Base-by-base conservation (phyloP, 345 rosid species). In the Erucastrum elatum region DNA sequence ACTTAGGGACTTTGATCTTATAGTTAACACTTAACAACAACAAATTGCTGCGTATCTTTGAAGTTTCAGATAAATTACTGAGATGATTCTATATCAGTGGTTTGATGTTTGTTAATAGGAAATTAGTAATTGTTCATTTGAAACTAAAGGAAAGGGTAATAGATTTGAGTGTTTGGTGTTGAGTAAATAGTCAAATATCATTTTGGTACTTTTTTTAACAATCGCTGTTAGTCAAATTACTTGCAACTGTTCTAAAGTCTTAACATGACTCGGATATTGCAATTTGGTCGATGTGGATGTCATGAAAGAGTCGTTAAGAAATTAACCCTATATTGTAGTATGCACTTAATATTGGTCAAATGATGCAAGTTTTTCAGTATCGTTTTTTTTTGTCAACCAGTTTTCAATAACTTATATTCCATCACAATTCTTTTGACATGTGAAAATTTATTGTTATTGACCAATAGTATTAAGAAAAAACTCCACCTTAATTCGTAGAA, bases 271-370 rank as follows among this genome's bases (percentile, higher is more conserved):
- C 17, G 1, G 53, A 68, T 68, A 46, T 60, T 25, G 53, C 68
- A 68, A 68, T 46, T 76, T 60, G 74, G 68, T 68, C 8, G 74
- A 68, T 60, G 4, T 31, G 8, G 62, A 60, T 46, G 62, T 68
- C 35, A 5, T 25, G 15, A 35, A 66, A 8, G 10, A 30, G 11
- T 59, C 66, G 7, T 11, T 17, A 4, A 51, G 58, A 67, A 41
- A 67, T 58, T 59, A 37, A 37, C 17, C 16, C 34, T 53, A 1
- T 9, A 39, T 35, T 53, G 65, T 65, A 13, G n/a, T 35, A 55
- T 37, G 39, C 58, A 39, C n/a, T 7, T 66, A 55, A 75, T 37
- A 8, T 39, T 61, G 63, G 75, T 69, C 69, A 76, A 69, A 61
- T 27, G 37, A 69, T 76, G 17, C 64, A 37, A 46, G 27, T 75